Evolutionary conservation across 495 filamentous ascomycete genomes (phyloP), one percentile per base, ranked within the genome.

Genomic region (Geoglossum glabrum): DNA sequence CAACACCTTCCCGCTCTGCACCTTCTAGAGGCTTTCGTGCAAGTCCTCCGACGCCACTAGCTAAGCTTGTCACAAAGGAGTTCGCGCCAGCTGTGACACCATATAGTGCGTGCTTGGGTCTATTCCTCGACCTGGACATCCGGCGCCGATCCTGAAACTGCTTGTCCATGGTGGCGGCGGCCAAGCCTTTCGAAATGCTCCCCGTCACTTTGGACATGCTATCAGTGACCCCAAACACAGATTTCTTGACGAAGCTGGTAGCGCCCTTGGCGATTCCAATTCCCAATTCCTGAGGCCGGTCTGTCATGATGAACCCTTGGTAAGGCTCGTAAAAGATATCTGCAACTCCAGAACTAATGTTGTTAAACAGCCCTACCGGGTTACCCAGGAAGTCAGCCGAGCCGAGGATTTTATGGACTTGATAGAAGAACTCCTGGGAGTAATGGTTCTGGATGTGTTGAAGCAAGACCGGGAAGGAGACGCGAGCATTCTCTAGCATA

Each of bases 291-390:
- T 96, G 88, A 21, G 92, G 92, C 55, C 83, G 76, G 65, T 98
- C 93, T 0, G 89, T 93, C 83, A 90, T 90, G 66, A 96, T 90
- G 57, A 98, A 76, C 27, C 92, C 92, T 73, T 98, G 92, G 67
- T 96, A 96, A 21, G 92, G 92, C 66, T 97, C 92, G 71, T 98
- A 98, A 74, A 98, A 98, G 64, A 98, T 95, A 63, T 93, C 92
- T 23, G 86, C 86, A 34, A 98, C 86, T 54, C 92, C 92, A 38
- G 92, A 96, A 69, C 87, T 93, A 71, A 98, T 83, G 63, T 90
- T 98, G 72, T 94, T 97, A 79, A 98, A 98, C 40, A 98, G 75
- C 40, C 92, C 92, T 40, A 98, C 92, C 0, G 92, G 92, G 65
- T 98, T 98, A 34, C 92, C 92, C n/a, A 98, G 75, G 77, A 98